phyloP scores from a whole-genome alignment of 83 land plant genomes.

The Diphasiastrum complanatum region DNA sequence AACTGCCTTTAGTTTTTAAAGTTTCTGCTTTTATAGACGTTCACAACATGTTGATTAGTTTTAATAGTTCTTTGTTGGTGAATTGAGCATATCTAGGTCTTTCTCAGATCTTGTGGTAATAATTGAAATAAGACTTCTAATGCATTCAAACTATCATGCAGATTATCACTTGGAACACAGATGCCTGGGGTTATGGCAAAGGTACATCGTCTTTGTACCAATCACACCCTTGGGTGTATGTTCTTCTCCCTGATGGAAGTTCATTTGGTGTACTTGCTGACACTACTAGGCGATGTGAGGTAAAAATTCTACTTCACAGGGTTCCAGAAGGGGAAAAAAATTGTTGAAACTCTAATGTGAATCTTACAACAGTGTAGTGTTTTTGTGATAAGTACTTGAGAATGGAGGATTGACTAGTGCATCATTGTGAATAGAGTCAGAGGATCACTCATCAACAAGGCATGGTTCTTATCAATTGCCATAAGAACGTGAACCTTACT shows the following conservation, averaged over 20 bases:
- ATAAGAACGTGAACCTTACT: no score
- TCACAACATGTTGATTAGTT: no score
- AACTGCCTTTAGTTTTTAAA: no score
- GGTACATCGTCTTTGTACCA: constrained; percentile 84
- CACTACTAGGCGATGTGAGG: constrained; percentile 89
- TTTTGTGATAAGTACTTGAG: no score
- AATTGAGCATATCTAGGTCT: no score
- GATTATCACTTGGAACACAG: constrained; percentile 94
- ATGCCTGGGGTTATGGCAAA: constrained; percentile 87
- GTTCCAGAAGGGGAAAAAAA: background rate
- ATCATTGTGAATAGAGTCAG: no score
- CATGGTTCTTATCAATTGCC: no score
- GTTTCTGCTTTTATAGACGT: no score
- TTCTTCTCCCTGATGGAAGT: constrained; percentile 73
- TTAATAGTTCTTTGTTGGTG: no score
- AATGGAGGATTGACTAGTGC: no score
- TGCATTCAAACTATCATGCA: constrained; percentile 8
- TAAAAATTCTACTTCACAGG: constrained; percentile 12
- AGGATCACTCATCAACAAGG: no score
- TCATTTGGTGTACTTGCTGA: constrained; percentile 88
- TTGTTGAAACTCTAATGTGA: background rate
- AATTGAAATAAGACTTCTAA: background rate
- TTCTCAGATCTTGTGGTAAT: no score
- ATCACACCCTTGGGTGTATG: constrained; percentile 94
- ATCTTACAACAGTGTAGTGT: background rate